A percentile compares a stretch with the other conserved stretches of the same genome.
Evolutionary conservation across 495 filamentous ascomycete species (phyloP).

Genomic region (Lophiostoma macrostomum): DNA sequence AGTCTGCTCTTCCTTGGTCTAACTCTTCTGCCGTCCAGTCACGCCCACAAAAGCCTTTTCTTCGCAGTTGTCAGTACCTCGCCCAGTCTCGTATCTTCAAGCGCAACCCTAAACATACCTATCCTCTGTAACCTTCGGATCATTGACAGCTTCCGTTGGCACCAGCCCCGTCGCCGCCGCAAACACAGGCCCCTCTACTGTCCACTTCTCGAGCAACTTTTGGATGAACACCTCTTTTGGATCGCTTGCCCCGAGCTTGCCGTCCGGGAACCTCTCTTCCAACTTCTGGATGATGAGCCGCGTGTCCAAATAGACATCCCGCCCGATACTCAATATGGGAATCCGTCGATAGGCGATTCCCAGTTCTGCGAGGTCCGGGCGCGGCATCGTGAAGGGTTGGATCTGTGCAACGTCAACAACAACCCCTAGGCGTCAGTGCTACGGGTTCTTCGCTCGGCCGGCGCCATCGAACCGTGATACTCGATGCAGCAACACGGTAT

Average conservation of each 20-base stretch:
- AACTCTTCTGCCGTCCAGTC: too few relatives aligned
- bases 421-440: too few relatives aligned
- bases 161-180: slow-evolving; percentile 46
- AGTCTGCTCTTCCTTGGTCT: too few relatives aligned
- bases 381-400: slow-evolving; percentile 43
- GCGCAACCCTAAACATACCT: too few relatives aligned
- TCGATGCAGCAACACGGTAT: too few relatives aligned
- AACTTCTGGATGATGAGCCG: slow-evolving; percentile 51
- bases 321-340: slow-evolving; percentile 11
- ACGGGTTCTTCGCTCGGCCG: too few relatives aligned
- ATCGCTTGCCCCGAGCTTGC: slow-evolving; percentile 20
- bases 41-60: too few relatives aligned
- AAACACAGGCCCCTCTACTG: slow-evolving; percentile 52
- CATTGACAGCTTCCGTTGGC: slow-evolving; percentile 42
- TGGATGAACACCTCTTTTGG: slow-evolving; percentile 37
- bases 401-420: too few relatives aligned
- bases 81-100: too few relatives aligned
- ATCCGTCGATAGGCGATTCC: slow-evolving; percentile 24
- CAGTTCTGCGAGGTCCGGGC: slow-evolving; percentile 31
- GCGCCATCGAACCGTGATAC: too few relatives aligned
- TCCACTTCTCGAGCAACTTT: slow-evolving; percentile 45
- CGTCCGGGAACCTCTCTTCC: slow-evolving; percentile 41
- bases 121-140: too few relatives aligned
- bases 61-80: too few relatives aligned
- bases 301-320: slow-evolving; percentile 36